phyloP scores from a whole-genome alignment of 148 eudicot genomes.

The Nyssa sinensis region DNA sequence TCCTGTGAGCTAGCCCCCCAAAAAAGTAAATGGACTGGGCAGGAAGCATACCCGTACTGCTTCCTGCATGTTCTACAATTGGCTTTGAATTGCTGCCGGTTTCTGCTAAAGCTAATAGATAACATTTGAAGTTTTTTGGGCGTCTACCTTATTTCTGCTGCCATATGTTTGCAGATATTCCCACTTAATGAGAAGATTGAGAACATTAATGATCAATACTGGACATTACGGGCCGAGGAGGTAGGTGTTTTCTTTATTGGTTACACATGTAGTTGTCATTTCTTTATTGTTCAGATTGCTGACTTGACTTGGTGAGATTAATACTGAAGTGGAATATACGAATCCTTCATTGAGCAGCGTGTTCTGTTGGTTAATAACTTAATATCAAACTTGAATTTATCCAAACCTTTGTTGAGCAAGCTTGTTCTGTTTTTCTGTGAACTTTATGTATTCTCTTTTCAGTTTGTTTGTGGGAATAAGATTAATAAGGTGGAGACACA shows the following conservation, averaged over 20 bases:
- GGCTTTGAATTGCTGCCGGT: neutral
- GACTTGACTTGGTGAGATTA: neutral
- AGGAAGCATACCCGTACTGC: neutral
- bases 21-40: neutral
- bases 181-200: slow-evolving; percentile 26
- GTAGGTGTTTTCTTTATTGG: neutral
- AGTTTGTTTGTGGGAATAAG: neutral
- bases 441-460: no score
- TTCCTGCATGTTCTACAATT: neutral
- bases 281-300: neutral
- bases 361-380: neutral
- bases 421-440: neutral
- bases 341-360: neutral
- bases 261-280: neutral
- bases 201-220: slow-evolving; percentile 24
- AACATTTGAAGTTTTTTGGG: neutral
- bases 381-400: no score
- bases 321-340: neutral
- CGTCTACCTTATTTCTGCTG: neutral
- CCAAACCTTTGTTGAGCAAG: neutral
- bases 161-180: slow-evolving; percentile 20
- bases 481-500: neutral
- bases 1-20: neutral
- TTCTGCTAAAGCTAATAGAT: neutral
- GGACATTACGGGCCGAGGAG: slow-evolving; percentile 29